Base-by-base conservation (phyloP, 495 filamentous ascomycete genomes). In the Chaetomium tenue region DNA sequence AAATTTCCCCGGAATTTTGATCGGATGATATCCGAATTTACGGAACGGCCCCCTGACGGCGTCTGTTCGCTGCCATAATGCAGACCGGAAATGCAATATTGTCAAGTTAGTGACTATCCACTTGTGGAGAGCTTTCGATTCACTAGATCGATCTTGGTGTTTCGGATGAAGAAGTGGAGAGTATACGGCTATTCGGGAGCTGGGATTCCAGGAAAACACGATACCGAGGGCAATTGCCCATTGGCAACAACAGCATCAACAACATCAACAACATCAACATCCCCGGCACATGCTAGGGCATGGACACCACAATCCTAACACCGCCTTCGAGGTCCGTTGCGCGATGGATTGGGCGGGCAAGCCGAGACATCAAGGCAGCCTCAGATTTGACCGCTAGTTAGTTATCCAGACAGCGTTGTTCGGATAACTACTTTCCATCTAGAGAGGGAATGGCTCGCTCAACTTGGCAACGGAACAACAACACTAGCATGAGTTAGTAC, bases 291-390 rank as follows among this genome's bases (percentile, higher is more conserved):
- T n/a, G n/a, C n/a, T n/a, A n/a, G n/a, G n/a, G n/a, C 22, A 51
- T 11, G 48, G 15, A 25, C 1, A 16, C 48, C 22, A 23, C 23
- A 9, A 51, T 26, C 48, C 23, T 6, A 23, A n/a, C 48, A 22
- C 20, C 20, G 8, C 1, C 23, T 26, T 7, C 3, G 2, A 51
- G 11, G 8, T 11, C 8, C 33, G 11, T 37, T 37, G 33, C 33
- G 5, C 33, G 8, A 37, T 37, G 33, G 11, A 13, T 51, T 11
- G 20, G 3, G 12, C 28, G 52, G 52, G n/a, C 28, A 42, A 40
- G 33, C 37, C 54, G 54, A 57, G 42, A 54, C 52, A 33, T 58
- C 37, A 58, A 16, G 39, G 25, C 55, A 44, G 26, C 56, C 39
- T 22, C 12, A 7, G 3, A 0, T 18, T 39, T 60, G 46, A 37